A percentile compares a stretch with the other conserved stretches of the same genome.
Conservation (phyloP, 371 early-diverging fungal genomes). For the Sporodiniella umbellata region DNA sequence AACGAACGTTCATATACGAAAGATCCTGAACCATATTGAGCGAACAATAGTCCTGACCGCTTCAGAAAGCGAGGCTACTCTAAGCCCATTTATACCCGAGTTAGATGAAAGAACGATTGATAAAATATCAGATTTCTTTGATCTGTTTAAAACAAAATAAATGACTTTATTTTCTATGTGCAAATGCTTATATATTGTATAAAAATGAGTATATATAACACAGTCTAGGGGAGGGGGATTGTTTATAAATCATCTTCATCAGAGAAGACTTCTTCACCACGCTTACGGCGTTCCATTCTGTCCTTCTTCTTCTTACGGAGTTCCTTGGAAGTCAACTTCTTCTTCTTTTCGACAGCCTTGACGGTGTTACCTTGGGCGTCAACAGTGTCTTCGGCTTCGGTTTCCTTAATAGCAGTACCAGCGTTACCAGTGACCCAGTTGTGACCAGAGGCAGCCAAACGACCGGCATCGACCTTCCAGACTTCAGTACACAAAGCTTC, state of each 20-base stretch:
- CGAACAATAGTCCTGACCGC: not conserved
- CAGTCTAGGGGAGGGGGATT: not conserved
- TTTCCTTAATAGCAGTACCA: conserved; percentile 32
- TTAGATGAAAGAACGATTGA: not conserved
- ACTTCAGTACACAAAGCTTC: conserved; percentile 68
- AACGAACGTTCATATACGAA: not conserved
- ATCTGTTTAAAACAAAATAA: not conserved
- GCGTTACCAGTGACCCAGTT: conserved; percentile 51
- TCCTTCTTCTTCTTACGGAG: conserved; percentile 55
- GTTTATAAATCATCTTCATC: conserved; percentile 39
- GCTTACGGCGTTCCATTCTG: conserved; percentile 50
- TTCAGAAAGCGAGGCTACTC: not conserved
- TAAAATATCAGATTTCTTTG: not conserved
- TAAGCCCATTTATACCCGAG: not conserved
- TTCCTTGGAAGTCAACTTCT: conserved; percentile 45
- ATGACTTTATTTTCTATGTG: not conserved
- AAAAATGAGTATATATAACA: not conserved
- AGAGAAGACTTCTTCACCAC: conserved; percentile 48
- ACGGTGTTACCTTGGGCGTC: conserved; percentile 48
- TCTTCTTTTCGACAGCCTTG: conserved; percentile 48
- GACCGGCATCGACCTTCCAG: conserved; percentile 72
- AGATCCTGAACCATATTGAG: not conserved
- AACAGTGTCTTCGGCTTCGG: conserved; percentile 37
- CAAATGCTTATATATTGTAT: not conserved
- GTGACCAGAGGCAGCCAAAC: conserved; percentile 46